phyloP scores from a whole-genome alignment of 2,329 filamentous ascomycete species.

The Aspergillus sergii region DNA sequence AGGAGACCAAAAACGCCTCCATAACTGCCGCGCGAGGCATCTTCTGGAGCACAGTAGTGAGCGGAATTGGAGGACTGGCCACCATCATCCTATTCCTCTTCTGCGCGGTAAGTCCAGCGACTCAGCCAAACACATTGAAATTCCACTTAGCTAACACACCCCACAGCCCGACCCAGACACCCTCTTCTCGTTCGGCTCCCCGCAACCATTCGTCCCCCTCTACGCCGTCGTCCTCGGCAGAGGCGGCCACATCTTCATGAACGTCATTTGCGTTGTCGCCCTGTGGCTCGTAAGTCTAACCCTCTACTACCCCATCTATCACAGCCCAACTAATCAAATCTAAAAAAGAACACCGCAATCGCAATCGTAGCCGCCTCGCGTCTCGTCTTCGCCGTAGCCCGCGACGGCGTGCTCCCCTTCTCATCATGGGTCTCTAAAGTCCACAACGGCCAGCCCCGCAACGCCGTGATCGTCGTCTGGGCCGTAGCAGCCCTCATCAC shows the following conservation, averaged over 20 bases:
- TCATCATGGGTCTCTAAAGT: slow-evolving; percentile 61
- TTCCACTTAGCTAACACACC: slow-evolving; percentile 4
- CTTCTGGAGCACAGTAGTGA: slow-evolving; percentile 62
- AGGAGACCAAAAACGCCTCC: slow-evolving; percentile 60
- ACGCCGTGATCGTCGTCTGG: slow-evolving; percentile 63
- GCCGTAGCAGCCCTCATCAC: slow-evolving; percentile 56
- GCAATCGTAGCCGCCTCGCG: slow-evolving; percentile 62
- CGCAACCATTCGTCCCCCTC: slow-evolving; percentile 61
- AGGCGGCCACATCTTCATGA: slow-evolving; percentile 64
- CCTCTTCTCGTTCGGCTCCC: slow-evolving; percentile 56
- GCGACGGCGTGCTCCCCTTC: slow-evolving; percentile 63
- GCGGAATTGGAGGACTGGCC: slow-evolving; percentile 57
- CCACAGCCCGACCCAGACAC: slow-evolving; percentile 51
- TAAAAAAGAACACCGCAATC: slow-evolving; percentile 58
- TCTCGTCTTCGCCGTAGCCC: slow-evolving; percentile 65
- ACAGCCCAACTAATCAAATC: background rate
- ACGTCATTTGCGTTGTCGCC: slow-evolving; percentile 56
- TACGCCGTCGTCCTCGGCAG: slow-evolving; percentile 60
- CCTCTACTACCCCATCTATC: background rate
- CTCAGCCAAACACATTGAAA: background rate
- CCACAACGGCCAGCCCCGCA: slow-evolving; percentile 59
- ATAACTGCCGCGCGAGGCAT: slow-evolving; percentile 59
- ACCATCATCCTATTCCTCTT: slow-evolving; percentile 63
- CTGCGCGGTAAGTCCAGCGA: slow-evolving; percentile 48
- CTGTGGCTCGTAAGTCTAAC: slow-evolving; percentile 51